Evolutionary conservation across 1,284 basidiomycete species (phyloP), one percentile per base, ranked within the genome.

Genomic region (Cryptococcus amylolentus): DNA sequence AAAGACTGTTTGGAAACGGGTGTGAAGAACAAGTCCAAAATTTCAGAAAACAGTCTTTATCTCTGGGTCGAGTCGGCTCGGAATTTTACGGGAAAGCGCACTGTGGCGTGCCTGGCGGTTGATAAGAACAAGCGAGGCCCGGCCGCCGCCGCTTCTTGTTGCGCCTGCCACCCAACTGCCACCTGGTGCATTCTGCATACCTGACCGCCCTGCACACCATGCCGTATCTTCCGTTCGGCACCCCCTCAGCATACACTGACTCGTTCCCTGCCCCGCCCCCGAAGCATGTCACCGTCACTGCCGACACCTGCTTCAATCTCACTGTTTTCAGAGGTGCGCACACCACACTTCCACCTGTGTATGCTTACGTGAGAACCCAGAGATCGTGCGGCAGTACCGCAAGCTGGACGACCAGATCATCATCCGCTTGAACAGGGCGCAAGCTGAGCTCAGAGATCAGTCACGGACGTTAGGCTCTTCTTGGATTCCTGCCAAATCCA

Each of bases 371-470:
- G 43, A 14, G 26, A 28, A 23, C 23, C 39, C 70, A 94, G 91
- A 91, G 63, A 84, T 92, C 66, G 82, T 93, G 75, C 85, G 82
- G 69, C 88, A 93, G 74, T 92, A 93, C 73, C 83, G 91, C 64
- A 86, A 83, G 65, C 80, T 93, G 7, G 91, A 94, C 75, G 91
- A 94, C 71, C 75, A 76, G 54, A 87, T 94, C 62, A 86, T 84
- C 48, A 90, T 90, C 82, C 82, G 91, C 26, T 76, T 92, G 52
- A 93, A 93, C 71, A 84, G 91, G 51, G 88, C 89, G 13, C 84
- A 82, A 58, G 91, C 91, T 2, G 83, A 86, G 62, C 84, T 88
- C 69, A 83, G 89, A 56, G 91, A 93, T 77, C 65, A 69, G 55
- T 57, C 61, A 38, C 60, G 70, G 68, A 55, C 59, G 70, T 64